Percentiles rank a stretch among this genome's conserved stretches.
Evolutionary conservation across 495 filamentous ascomycete genomes (phyloP).

Genomic region (Aspergillus nanangensis): DNA sequence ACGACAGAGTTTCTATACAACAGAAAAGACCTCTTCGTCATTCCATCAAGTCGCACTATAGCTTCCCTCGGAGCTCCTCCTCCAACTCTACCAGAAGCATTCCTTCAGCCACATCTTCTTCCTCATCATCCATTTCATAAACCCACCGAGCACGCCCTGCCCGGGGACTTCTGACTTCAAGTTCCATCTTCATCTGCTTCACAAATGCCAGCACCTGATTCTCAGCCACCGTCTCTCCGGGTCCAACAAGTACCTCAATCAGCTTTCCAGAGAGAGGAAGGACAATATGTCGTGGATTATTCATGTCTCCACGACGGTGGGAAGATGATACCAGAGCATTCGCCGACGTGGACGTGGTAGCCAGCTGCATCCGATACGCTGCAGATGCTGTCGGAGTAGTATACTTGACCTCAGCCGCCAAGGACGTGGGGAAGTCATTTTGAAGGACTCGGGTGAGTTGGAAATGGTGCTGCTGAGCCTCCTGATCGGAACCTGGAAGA

Average conservation of each 20-base stretch:
- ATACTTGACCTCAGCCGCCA: slow-evolving; percentile 52
- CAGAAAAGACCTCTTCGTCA: not conserved
- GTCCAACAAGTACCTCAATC: slow-evolving; percentile 51
- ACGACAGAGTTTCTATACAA: no score
- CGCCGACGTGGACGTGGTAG: slow-evolving; percentile 45
- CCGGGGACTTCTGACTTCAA: slow-evolving; percentile 50
- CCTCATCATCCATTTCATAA: slow-evolving; percentile 49
- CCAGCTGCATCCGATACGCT: slow-evolving; percentile 41
- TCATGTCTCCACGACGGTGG: slow-evolving; percentile 47
- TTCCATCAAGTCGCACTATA: slow-evolving; percentile 10
- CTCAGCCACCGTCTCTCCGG: slow-evolving; percentile 47
- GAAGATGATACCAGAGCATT: slow-evolving; percentile 40
- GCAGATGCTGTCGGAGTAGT: slow-evolving; percentile 34
- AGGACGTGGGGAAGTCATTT: slow-evolving; percentile 54
- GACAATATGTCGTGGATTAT: slow-evolving; percentile 50
- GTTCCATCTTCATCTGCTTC: slow-evolving; percentile 67
- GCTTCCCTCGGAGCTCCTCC: slow-evolving; percentile 26
- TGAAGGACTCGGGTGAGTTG: slow-evolving; percentile 48
- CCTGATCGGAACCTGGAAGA: slow-evolving; percentile 7
- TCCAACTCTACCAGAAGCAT: slow-evolving; percentile 51
- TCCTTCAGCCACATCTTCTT: slow-evolving; percentile 57
- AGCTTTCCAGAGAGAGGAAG: slow-evolving; percentile 56
- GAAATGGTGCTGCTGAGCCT: slow-evolving; percentile 37
- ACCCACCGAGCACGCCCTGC: slow-evolving; percentile 51
- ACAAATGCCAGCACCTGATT: slow-evolving; percentile 57